Evolutionary conservation across 2,329 filamentous ascomycete species (phyloP), one percentile per base, ranked within the genome.

Genomic region (Pleurostoma richardsiae): DNA sequence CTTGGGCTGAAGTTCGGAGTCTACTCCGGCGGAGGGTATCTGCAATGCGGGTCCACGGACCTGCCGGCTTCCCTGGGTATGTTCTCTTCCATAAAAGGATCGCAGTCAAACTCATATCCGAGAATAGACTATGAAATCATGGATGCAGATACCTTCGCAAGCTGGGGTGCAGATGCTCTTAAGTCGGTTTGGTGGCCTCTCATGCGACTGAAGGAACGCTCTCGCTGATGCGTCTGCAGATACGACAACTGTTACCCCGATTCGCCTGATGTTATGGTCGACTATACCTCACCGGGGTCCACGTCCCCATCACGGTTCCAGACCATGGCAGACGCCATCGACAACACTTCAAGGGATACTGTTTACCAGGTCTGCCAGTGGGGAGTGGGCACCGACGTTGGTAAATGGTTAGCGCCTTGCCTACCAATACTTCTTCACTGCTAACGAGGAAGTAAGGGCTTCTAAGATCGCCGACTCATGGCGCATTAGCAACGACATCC

Each of bases 401-500:
- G 71, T 0, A 61, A 66, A 4, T 78, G 74, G 72, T 60, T 42
- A 47, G 49, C 4, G 3, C 4, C 33, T 19, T 19, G 19, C 19
- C 19, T 19, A 19, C 19, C 19, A 19, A 19, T 11, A 29, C 7
- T 28, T 11, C 4, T 7, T n/a, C 4, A 11, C 45, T 54, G 1
- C 57, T 0, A 10, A 39, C 0, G n/a, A 8, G 11, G 5, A 10
- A 4, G n/a, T 8, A 3, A 65, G 64, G 61, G 72, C 73, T 0
- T 63, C 72, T 2, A 57, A 58, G 1, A 60, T 77, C 3, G 71
- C 71, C 1, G 70, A 76, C 40, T 66, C 67, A 0, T 77, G 73
- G 68, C 62, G 75, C 39, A 77, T 79, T 47, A 74, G 72, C 45
- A 78, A 79, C 49, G 75, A 79, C 51, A 77, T 79, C 44, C 73